A percentile compares a stretch with the other conserved stretches of the same genome.
These are phyloP conservation scores for Ascomycota sp. DNA, from an alignment of 2,329 filamentous ascomycete species.

Conservation along the genomic window DNA sequence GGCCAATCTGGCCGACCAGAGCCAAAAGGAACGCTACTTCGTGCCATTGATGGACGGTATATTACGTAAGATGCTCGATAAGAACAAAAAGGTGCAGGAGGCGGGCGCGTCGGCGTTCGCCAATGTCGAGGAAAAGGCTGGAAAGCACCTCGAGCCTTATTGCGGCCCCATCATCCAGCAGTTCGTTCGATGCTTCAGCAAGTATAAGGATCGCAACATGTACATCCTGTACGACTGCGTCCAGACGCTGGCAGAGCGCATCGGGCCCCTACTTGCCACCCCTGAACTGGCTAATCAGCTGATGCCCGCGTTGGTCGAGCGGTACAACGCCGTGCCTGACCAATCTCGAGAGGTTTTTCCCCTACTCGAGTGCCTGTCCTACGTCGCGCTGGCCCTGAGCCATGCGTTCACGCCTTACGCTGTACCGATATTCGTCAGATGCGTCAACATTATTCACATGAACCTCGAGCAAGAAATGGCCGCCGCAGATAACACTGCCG, in stretches of 20 bases:
- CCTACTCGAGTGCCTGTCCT: slow-evolving; percentile 87
- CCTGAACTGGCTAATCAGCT: slow-evolving; percentile 65
- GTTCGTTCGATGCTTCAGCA: slow-evolving; percentile 77
- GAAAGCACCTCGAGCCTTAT: slow-evolving; percentile 62
- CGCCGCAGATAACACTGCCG: slow-evolving; percentile 42
- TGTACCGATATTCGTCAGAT: slow-evolving; percentile 67
- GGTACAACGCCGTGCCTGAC: slow-evolving; percentile 75
- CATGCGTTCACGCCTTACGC: slow-evolving; percentile 71
- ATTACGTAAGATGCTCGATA: slow-evolving; percentile 81
- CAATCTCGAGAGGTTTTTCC: slow-evolving; percentile 88
- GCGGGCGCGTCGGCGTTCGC: slow-evolving; percentile 91
- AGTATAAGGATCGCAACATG: slow-evolving; percentile 98
- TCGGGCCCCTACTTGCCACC: slow-evolving; percentile 62
- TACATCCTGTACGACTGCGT: slow-evolving; percentile 98
- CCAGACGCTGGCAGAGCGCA: slow-evolving; percentile 83
- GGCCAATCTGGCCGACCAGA: slow-evolving; percentile 46
- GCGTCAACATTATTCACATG: slow-evolving; percentile 75
- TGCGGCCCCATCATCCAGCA: slow-evolving; percentile 78
- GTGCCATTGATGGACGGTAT: slow-evolving; percentile 96
- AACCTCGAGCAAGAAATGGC: slow-evolving; percentile 69
- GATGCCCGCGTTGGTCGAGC: slow-evolving; percentile 79
- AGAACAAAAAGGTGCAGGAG: slow-evolving; percentile 95
- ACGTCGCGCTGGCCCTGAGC: slow-evolving; percentile 73
- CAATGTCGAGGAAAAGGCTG: slow-evolving; percentile 84
- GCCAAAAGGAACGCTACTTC: slow-evolving; percentile 59